A percentile compares a stretch with the other conserved stretches of the same genome.
Conservation (phyloP, 352 stramenopile genomes). For the Phytopythium kandeliae region DNA sequence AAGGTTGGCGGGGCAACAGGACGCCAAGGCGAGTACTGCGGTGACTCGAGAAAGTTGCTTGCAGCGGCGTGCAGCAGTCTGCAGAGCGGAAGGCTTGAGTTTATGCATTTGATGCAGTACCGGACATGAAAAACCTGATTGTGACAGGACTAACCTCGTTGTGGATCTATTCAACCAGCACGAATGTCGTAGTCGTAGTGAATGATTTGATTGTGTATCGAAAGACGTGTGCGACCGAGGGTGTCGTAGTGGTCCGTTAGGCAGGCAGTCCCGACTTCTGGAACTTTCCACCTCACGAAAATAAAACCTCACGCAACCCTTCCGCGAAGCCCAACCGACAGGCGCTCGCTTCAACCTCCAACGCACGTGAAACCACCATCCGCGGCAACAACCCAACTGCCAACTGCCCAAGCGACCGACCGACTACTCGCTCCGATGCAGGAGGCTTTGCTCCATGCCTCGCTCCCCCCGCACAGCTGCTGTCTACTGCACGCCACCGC, state of each 20-base stretch:
- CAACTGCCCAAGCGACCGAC: no score
- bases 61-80: no score
- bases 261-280: not conserved
- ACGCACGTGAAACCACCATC: not conserved
- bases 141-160: not conserved
- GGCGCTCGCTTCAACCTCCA: conserved; percentile 1
- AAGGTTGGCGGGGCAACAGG: not conserved
- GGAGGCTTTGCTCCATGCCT: no score
- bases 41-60: not conserved
- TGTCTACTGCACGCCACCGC: no score
- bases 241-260: not conserved
- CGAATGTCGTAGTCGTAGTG: no score
- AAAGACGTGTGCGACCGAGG: not conserved
- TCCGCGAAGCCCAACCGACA: not conserved
- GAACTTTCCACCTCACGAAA: not conserved
- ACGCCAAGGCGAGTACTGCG: not conserved
- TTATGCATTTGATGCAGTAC: not conserved
- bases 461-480: no score
- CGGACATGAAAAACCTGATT: not conserved
- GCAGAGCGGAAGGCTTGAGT: no score
- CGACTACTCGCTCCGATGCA: no score
- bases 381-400: no score
- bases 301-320: not conserved
- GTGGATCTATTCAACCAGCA: not conserved
- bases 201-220: no score